Percentiles rank a stretch among this genome's conserved stretches.
phyloP scores from a whole-genome alignment of 768 basidiomycete species.

The Tubosaeta brunneosetosa region DNA sequence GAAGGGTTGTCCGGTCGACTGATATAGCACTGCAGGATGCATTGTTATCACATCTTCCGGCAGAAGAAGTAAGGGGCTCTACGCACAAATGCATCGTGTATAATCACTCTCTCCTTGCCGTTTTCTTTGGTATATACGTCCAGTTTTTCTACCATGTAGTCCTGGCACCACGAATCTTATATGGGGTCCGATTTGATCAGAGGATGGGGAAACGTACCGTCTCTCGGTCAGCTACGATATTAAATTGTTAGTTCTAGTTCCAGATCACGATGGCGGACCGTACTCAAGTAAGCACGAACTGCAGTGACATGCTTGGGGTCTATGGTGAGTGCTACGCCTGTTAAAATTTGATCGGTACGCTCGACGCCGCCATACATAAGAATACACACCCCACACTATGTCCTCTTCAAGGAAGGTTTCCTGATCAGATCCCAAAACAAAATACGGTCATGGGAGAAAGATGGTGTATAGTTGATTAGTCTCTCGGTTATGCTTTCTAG shows the following conservation, averaged over 20 bases:
- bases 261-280: constrained; percentile 1
- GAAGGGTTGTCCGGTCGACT: constrained; percentile 83
- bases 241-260: neutral
- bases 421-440: neutral
- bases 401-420: constrained; percentile 19
- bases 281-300: constrained; percentile 77
- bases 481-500: neutral
- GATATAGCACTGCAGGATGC: constrained; percentile 62
- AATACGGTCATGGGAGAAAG: neutral
- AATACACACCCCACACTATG: constrained; percentile 56
- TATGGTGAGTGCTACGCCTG: constrained; percentile 81
- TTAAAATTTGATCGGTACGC: neutral
- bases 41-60: neutral
- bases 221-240: constrained; percentile 62
- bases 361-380: too few species aligned
- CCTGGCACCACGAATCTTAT: constrained; percentile 37
- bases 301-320: constrained; percentile 67
- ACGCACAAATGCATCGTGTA: constrained; percentile 40
- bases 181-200: neutral
- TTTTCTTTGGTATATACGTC: constrained; percentile 59
- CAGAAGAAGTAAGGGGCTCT: neutral
- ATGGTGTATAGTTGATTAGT: neutral
- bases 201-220: constrained; percentile 42
- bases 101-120: constrained; percentile 48
- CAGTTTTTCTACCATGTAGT: constrained; percentile 76